Conservation (phyloP, 2,329 filamentous ascomycete genomes). For the Botrytis tulipae region DNA sequence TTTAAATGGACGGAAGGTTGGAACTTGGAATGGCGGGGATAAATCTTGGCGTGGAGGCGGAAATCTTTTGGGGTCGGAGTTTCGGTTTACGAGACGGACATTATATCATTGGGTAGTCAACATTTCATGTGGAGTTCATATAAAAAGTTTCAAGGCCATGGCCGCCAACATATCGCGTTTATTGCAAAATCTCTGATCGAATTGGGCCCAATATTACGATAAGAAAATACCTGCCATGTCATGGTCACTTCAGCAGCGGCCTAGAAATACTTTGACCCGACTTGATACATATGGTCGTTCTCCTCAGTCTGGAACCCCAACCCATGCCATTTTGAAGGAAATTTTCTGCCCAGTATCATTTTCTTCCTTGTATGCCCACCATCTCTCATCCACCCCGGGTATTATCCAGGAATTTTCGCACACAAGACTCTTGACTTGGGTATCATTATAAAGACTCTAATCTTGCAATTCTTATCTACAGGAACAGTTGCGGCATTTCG, state of each 20-base stretch:
- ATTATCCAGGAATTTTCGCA: not conserved
- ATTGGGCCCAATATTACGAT: not conserved
- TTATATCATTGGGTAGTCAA: not conserved
- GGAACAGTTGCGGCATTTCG: not conserved
- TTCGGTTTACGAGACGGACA: not conserved
- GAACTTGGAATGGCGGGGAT: not conserved
- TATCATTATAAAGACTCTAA: not conserved
- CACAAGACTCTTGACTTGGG: not conserved
- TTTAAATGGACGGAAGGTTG: not conserved
- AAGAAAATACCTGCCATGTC: not conserved
- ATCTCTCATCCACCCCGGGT: not conserved
- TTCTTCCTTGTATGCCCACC: not conserved
- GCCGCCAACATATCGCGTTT: not conserved
- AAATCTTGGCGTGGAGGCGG: not conserved
- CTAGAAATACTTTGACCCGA: not conserved
- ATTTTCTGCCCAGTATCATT: not conserved
- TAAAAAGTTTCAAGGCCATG: not conserved
- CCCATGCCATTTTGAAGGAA: not conserved
- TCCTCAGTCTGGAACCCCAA: not conserved
- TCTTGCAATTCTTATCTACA: not conserved
- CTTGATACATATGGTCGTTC: not conserved
- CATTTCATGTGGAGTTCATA: not conserved
- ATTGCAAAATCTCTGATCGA: not conserved
- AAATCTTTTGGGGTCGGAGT: constrained; percentile 4
- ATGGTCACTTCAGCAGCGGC: not conserved